Evolutionary conservation across 1,284 basidiomycete species (phyloP).

Genomic region (Cystobasidium pallidum): DNA sequence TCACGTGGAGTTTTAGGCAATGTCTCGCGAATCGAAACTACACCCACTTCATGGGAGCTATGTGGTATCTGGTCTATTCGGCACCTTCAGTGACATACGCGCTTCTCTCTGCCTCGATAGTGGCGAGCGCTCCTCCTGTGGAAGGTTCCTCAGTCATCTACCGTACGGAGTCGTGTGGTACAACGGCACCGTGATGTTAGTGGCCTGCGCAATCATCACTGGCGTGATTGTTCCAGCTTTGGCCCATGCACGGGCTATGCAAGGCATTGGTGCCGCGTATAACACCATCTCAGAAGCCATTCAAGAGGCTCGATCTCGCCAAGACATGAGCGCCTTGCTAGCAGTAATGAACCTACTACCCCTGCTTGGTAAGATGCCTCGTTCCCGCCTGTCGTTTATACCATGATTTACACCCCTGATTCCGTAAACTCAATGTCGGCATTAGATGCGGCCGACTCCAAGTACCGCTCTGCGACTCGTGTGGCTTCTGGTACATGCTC

Average conservation of each 20-base stretch:
- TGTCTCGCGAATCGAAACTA: background rate
- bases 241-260: conserved; percentile 2
- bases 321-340: conserved; percentile 1
- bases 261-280: background rate
- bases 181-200: background rate
- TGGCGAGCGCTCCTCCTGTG: conserved; percentile 30
- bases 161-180: conserved; percentile 9
- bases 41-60: conserved; percentile 13
- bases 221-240: conserved; percentile 12
- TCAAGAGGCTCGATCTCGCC: conserved; percentile 2
- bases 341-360: conserved; percentile 1
- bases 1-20: conserved; percentile 5
- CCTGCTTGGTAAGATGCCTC: background rate
- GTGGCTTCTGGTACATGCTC: background rate
- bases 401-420: too few relatives aligned
- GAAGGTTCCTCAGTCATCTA: conserved; percentile 1
- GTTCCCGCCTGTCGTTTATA: background rate
- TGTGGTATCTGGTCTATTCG: conserved; percentile 22
- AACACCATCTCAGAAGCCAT: background rate
- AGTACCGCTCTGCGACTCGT: background rate
- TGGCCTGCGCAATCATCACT: background rate
- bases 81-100: conserved; percentile 8
- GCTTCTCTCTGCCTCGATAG: conserved; percentile 19
- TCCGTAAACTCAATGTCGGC: background rate
- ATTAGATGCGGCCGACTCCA: background rate